phyloP scores from a whole-genome alignment of 2,329 filamentous ascomycete species.

The Onygenales sp. region DNA sequence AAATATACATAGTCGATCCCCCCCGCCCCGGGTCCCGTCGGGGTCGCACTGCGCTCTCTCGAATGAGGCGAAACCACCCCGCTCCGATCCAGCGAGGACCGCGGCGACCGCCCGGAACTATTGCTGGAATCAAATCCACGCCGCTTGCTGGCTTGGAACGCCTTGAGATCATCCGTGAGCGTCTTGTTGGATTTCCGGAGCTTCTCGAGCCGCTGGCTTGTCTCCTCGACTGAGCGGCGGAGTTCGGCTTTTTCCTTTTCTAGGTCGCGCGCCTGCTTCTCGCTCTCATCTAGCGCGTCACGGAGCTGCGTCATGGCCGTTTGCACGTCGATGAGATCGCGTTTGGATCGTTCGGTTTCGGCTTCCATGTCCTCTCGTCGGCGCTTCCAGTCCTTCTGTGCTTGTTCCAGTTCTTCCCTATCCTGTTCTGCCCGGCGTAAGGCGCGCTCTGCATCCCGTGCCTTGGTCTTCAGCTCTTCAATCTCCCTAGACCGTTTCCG shows the following conservation, averaged over 20 bases:
- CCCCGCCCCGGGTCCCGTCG: constrained; percentile 19
- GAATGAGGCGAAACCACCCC: constrained; percentile 39
- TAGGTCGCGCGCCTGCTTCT: constrained; percentile 70
- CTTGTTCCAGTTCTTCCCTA: constrained; percentile 65
- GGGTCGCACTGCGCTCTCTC: constrained; percentile 24
- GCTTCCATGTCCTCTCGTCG: constrained; percentile 68
- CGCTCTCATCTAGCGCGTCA: constrained; percentile 74
- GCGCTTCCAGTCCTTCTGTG: constrained; percentile 64
- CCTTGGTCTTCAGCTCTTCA: constrained; percentile 71
- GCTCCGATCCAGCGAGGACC: constrained; percentile 11
- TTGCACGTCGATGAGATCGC: constrained; percentile 67
- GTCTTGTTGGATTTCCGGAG: constrained; percentile 58
- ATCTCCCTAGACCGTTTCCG: constrained; percentile 70
- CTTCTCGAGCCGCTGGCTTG: constrained; percentile 67
- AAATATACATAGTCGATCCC: constrained; percentile 53
- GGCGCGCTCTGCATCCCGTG: constrained; percentile 73
- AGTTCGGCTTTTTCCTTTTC: constrained; percentile 75
- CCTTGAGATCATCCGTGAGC: constrained; percentile 50
- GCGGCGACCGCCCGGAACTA: constrained; percentile 39
- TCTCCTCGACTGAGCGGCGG: constrained; percentile 67
- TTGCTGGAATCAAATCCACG: constrained; percentile 33
- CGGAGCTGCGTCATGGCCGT: constrained; percentile 68
- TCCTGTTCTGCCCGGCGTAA: constrained; percentile 62
- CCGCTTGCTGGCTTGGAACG: constrained; percentile 14
- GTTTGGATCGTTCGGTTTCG: constrained; percentile 55